Evolutionary conservation across 2,329 filamentous ascomycete genomes (phyloP), one percentile per base, ranked within the genome.

Genomic region (Basipetospora chlamydospora): DNA sequence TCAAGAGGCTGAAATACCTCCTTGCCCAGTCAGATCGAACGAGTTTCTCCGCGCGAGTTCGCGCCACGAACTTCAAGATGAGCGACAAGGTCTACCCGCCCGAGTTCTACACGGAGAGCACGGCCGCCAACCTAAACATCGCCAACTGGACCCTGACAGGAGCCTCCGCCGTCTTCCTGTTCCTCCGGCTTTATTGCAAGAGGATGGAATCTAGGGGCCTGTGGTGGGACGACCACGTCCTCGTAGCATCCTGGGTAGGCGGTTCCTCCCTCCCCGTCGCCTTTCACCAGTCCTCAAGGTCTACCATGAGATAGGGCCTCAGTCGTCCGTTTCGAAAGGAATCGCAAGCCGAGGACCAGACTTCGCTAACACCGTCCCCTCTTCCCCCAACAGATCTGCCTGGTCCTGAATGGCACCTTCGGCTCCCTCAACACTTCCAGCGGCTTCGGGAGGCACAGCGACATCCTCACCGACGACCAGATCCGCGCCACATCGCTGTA

Each of bases 221-320:
- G 22, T 58, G 54, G 51, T 56, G 53, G 49, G 56, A 58, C 39
- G 56, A 58, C 41, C 49, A 55, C 41, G 28, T 54, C 10, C 42
- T 58, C 28, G 46, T 57, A 12, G 40, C 42, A 8, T 44, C 54
- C 8, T 56, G 53, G 54, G 54, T 57, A 49, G 23, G 52, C n/a
- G n/a, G n/a, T n/a, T n/a, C n/a, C n/a, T n/a, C 50, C 20, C 10
- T 16, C 15, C 15, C 12, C 13, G 17, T 13, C 5, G 12, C 29
- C 13, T 32, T 17, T 9, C 26, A 28, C 26, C 4, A 28, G 10
- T 26, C 13, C 5, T 8, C n/a, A n/a, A 26, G n/a, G n/a, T n/a
- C n/a, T n/a, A n/a, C n/a, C n/a, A n/a, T n/a, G n/a, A n/a, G n/a
- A n/a, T n/a, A n/a, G n/a, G n/a, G n/a, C n/a, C n/a, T n/a, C n/a